Conservation (phyloP, 2,329 filamentous ascomycete species). For the Epichloe aotearoae region DNA sequence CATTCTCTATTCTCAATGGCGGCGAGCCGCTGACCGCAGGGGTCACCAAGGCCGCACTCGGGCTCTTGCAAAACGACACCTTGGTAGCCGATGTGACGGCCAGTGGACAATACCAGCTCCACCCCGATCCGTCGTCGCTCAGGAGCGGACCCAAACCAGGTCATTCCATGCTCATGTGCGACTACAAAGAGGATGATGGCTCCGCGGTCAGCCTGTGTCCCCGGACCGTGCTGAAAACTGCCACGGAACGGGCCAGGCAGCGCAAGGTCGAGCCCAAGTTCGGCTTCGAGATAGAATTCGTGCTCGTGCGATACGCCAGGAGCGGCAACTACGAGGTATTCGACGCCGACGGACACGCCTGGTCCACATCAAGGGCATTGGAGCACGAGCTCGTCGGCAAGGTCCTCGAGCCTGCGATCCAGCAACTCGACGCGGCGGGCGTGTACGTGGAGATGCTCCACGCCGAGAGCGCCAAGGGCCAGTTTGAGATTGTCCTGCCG, state of each 20-base stretch:
- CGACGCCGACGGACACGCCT: slow-evolving; percentile 52
- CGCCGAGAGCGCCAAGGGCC: slow-evolving; percentile 57
- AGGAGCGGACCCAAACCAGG: slow-evolving; percentile 42
- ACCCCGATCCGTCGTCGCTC: slow-evolving; percentile 53
- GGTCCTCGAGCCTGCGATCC: slow-evolving; percentile 53
- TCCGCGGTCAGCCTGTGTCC: slow-evolving; percentile 45
- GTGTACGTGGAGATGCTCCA: slow-evolving; percentile 63
- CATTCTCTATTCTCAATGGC: slow-evolving; percentile 31
- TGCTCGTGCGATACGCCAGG: slow-evolving; percentile 44
- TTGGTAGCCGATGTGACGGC: slow-evolving; percentile 39
- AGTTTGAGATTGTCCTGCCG: slow-evolving; percentile 65
- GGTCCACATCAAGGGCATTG: slow-evolving; percentile 53
- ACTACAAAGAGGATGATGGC: slow-evolving; percentile 47
- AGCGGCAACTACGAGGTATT: slow-evolving; percentile 28
- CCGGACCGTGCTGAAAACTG: slow-evolving; percentile 44
- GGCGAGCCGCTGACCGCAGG: slow-evolving; percentile 37
- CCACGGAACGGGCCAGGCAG: slow-evolving; percentile 36
- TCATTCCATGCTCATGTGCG: slow-evolving; percentile 53
- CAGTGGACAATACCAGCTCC: slow-evolving; percentile 52
- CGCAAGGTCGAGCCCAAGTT: slow-evolving; percentile 47
- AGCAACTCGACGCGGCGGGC: slow-evolving; percentile 43
- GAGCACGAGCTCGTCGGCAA: slow-evolving; percentile 42
- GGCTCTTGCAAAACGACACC: slow-evolving; percentile 54
- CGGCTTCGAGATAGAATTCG: slow-evolving; percentile 74
- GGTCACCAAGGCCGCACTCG: slow-evolving; percentile 50